Percentiles rank a stretch among this genome's conserved stretches.
Evolutionary conservation across 192 early-diverging fungal species (phyloP).

Genomic region (Mortierella alpina): DNA sequence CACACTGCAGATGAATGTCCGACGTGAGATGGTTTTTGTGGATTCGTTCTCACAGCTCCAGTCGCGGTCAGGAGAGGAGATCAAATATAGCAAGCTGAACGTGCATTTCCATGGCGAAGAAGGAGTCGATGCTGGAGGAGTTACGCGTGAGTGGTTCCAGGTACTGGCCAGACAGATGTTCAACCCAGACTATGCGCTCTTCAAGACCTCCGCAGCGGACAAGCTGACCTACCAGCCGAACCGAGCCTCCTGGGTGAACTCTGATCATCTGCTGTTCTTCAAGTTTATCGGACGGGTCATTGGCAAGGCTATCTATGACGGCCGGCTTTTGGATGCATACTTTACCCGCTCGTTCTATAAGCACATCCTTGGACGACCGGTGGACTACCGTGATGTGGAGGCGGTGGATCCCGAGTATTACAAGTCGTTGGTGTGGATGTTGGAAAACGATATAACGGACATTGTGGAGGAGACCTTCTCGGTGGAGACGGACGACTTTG

Average conservation of each 20-base stretch:
- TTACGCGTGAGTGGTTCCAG: constrained; percentile 98
- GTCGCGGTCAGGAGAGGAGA: constrained; percentile 89
- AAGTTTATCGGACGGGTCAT: constrained; percentile 98
- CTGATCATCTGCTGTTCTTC: constrained; percentile 95
- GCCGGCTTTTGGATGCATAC: constrained; percentile 92
- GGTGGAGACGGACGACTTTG: constrained; percentile 94
- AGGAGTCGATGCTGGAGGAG: constrained; percentile 97
- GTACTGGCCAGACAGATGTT: constrained; percentile 98
- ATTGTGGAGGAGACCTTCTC: constrained; percentile 96
- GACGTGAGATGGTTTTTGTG: constrained; percentile 94
- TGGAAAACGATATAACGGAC: constrained; percentile 96
- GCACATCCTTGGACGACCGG: constrained; percentile 89
- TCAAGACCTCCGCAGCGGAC: constrained; percentile 95
- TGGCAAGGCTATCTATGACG: constrained; percentile 99
- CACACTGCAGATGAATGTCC: constrained; percentile 88
- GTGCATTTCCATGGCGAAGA: constrained; percentile 97
- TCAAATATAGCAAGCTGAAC: constrained; percentile 92
- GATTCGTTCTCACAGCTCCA: constrained; percentile 96
- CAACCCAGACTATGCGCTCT: constrained; percentile 97
- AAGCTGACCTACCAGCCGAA: constrained; percentile 99
- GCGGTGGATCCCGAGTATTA: constrained; percentile 97
- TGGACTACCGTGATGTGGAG: constrained; percentile 98
- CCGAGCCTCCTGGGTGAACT: constrained; percentile 89
- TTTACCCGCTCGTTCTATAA: constrained; percentile 99
- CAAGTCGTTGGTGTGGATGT: constrained; percentile 97